Evolutionary conservation across 106 monocot genomes (phyloP), one percentile per base, ranked within the genome.

Genomic region (Phalaenopsis equestris): DNA sequence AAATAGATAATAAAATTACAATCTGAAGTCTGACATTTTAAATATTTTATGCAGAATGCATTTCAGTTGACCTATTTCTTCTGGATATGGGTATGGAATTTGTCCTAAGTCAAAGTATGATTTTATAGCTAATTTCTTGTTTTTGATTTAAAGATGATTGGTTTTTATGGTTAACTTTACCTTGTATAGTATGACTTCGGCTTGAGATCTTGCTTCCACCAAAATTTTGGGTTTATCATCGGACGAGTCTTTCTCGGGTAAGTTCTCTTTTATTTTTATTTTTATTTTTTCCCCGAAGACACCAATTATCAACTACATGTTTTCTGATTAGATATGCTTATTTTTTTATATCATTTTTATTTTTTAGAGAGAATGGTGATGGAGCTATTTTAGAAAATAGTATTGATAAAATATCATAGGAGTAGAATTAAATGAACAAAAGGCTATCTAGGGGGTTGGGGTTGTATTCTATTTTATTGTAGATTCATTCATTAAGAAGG

Each of bases 51-150:
- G 88, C 93, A 96, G 95, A 96, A 96, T 81, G 87, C 93, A 65
- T 96, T 93, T 72, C 93, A 96, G 81, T 80, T 96, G 79, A 91
- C 85, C 49, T 88, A 89, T 61, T 96, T 93, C 78, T 86, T 96
- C 19, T 96, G 93, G 91, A 93, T 93, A 52, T 96, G 95, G 95
- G 95, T 93, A 87, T 84, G 85, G n/a, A 41, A 76, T 64, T 37
- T 82, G 43, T 37, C 46, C 6, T 42, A 43, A 46, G 11, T 45
- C 77, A 75, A 30, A 46, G 65, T 38, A 80, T 17, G 5, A 57
- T 37, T 75, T 79, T 37, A 39, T 17, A 45, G 9, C 61, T 30
- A 56, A 21, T 76, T 0, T 30, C 18, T 23, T 41, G 30, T 64
- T 17, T 67, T 21, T 79, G 9, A 15, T 10, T 72, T 41, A 3